Base-by-base conservation (phyloP, 768 basidiomycete species). In the Termitomyces sp. region DNA sequence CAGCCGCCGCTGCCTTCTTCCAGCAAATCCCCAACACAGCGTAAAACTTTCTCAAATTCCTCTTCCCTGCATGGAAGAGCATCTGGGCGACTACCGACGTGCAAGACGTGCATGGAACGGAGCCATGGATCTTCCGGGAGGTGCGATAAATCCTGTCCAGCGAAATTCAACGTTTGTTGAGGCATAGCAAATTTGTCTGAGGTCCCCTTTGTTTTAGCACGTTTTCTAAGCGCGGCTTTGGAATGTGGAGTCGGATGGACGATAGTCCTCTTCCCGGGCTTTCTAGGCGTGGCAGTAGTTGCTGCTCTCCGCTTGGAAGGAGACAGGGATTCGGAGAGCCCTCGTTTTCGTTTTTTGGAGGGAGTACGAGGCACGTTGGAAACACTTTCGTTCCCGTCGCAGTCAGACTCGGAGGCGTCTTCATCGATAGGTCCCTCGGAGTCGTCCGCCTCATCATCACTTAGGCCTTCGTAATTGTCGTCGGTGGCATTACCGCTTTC, bases 1-100 rank as follows among this genome's bases (percentile, higher is more conserved):
- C 97, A 99, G 16, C 96, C 96, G 1, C 96, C 96, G 38, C 89
- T 91, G 0, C 94, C 93, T 60, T 94, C 91, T 56, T 97, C 94
- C 12, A 99, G 74, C 27, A 96, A 74, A 56, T 94, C 89, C 49
- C 89, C 87, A 3, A 98, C 86, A 38, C 83, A 82, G 22, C 81
- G 76, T 62, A 94, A 63, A 22, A 98, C 87, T 43, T 82, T 78
- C 13, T 76, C 79, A 63, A 89, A 96, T 68, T 98, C 94, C 44
- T 85, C 84, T 53, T 93, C 91, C 43, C 97, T 75, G 70, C 95
- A 96, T 4, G 94, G 94, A 38, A 99, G 71, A 23, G 83, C 78
- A 60, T 96, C 92, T 1, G 97, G 96, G 7, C 95, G 81, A 48
- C 91, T 90, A 1, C 91, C 92, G 13, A 98, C 97, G 66, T 98